Evolutionary conservation across 176 grass and related monocot genomes (phyloP).

Genomic region (Cymbopogon citratus): DNA sequence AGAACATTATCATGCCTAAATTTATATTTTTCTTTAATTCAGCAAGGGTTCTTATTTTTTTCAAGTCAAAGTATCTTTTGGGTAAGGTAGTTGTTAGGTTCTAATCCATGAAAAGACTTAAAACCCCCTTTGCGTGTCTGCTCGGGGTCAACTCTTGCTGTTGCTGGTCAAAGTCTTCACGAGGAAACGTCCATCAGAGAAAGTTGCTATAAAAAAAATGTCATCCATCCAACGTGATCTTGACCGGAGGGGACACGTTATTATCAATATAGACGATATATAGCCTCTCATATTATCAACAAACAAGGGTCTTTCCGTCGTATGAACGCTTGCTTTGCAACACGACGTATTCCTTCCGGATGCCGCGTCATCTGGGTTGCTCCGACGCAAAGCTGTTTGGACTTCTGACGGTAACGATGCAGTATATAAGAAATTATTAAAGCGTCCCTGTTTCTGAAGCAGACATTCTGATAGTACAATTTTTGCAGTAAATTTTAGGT

Average conservation of each 20-base stretch:
- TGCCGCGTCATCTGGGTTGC: background rate
- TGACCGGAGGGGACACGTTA: background rate
- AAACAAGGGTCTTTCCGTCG: background rate
- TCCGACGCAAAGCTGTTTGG: background rate
- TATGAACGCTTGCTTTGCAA: background rate
- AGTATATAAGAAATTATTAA: background rate
- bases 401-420: background rate
- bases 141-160: constrained; percentile 2
- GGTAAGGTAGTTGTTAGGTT: constrained; percentile 33
- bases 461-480: background rate
- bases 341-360: no score
- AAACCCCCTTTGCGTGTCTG: constrained; percentile 32
- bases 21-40: background rate
- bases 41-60: background rate
- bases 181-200: constrained; percentile 33
- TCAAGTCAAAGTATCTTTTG: constrained; percentile 10
- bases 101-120: constrained; percentile 25
- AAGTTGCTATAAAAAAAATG: constrained; percentile 13
- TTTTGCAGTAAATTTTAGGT: background rate
- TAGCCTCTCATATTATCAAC: background rate
- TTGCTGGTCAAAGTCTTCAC: constrained; percentile 36
- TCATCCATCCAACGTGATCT: constrained; percentile 22
- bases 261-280: no score
- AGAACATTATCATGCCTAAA: background rate
- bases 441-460: background rate